Conservation (phyloP, 352 stramenopile genomes). For the Pelagophyceae sp. region DNA sequence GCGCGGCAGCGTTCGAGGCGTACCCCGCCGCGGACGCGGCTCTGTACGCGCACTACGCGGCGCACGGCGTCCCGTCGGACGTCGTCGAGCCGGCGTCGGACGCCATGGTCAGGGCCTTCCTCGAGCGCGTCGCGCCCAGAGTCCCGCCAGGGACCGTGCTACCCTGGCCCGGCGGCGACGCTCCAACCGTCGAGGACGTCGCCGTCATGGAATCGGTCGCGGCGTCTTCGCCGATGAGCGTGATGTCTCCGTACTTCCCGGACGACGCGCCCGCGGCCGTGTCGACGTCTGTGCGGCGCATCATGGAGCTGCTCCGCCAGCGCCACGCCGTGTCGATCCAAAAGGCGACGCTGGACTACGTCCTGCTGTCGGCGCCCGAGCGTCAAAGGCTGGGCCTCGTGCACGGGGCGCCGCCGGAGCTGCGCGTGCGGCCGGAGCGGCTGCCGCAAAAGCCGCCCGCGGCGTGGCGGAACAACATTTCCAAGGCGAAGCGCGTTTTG, state of each 20-base stretch:
- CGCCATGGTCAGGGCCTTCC: background rate
- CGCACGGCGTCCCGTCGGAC: background rate
- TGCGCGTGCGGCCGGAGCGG: background rate
- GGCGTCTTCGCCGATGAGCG: background rate
- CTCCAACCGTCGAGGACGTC: background rate
- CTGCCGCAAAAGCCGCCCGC: background rate
- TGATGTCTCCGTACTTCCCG: background rate
- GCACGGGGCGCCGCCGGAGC: background rate
- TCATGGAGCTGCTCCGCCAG: background rate
- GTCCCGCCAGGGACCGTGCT: background rate
- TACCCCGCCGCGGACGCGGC: background rate
- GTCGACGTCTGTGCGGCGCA: background rate
- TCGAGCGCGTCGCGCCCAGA: background rate
- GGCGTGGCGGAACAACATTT: background rate
- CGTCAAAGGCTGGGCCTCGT: background rate
- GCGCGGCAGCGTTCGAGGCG: no score
- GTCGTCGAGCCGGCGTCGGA: background rate
- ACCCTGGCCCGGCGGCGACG: background rate
- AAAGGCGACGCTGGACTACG: conserved; percentile 12
- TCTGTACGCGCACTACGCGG: background rate
- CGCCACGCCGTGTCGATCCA: background rate
- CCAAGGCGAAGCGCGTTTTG: background rate
- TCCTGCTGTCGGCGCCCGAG: background rate
- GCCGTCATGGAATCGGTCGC: background rate
- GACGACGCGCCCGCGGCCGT: background rate